These are phyloP conservation scores for Fusarium acutatum DNA, from an alignment of 2,329 filamentous ascomycete species.

Conservation along the genomic window DNA sequence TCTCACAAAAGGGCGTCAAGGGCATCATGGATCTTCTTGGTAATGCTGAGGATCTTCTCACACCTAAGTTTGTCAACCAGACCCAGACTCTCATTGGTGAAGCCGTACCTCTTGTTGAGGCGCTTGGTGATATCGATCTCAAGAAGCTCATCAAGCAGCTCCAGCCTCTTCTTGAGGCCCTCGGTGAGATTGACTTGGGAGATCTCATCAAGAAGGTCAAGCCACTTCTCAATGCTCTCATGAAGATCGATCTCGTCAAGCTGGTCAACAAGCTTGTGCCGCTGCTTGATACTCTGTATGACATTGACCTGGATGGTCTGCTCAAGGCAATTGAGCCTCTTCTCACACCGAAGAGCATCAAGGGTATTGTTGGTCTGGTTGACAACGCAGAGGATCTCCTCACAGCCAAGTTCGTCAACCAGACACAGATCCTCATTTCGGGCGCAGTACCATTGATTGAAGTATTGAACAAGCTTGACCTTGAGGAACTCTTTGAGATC, in stretches of 20 bases:
- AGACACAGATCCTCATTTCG: slow-evolving; percentile 50
- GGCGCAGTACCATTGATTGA: slow-evolving; percentile 50
- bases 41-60: slow-evolving; percentile 49
- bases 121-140: slow-evolving; percentile 48
- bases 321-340: slow-evolving; percentile 47
- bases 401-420: slow-evolving; percentile 51
- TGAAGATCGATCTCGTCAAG: slow-evolving; percentile 44
- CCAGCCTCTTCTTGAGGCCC: slow-evolving; percentile 43
- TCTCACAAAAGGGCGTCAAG: slow-evolving; percentile 45
- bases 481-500: slow-evolving; percentile 48
- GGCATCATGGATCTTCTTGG: slow-evolving; percentile 46
- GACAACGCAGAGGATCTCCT: slow-evolving; percentile 51
- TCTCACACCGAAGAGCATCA: slow-evolving; percentile 46
- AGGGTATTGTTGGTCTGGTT: slow-evolving; percentile 48
- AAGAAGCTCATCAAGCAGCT: slow-evolving; percentile 45
- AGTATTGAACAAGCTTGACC: slow-evolving; percentile 48
- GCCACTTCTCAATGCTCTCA: slow-evolving; percentile 43
- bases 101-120: slow-evolving; percentile 49
- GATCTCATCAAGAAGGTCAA: slow-evolving; percentile 43
- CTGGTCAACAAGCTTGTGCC: slow-evolving; percentile 44
- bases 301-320: slow-evolving; percentile 47
- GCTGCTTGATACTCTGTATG: slow-evolving; percentile 44
- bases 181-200: slow-evolving; percentile 47
- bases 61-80: slow-evolving; percentile 43
- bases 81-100: slow-evolving; percentile 45